phyloP scores from a whole-genome alignment of 23 red algal genomes.

The Agarophyton chilense region DNA sequence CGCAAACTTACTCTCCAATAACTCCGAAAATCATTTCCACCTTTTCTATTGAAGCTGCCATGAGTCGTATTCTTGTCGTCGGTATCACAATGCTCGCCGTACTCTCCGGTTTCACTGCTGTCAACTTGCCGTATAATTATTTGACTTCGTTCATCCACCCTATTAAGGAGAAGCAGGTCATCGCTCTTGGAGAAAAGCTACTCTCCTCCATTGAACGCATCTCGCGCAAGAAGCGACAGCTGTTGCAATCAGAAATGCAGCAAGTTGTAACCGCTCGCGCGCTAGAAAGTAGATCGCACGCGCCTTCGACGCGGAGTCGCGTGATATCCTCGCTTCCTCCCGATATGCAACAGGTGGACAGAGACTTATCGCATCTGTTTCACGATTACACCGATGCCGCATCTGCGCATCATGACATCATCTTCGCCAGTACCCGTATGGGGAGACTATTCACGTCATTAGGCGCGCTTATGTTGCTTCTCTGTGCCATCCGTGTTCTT shows the following conservation, averaged over 20 bases:
- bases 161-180: constrained; percentile 57
- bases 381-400: constrained; percentile 67
- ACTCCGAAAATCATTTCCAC: constrained; percentile 7
- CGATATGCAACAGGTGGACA: constrained; percentile 34
- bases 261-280: background rate
- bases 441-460: constrained; percentile 58
- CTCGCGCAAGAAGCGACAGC: constrained; percentile 16
- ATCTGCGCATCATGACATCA: constrained; percentile 39
- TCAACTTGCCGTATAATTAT: constrained; percentile 71
- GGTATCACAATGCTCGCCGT: constrained; percentile 84
- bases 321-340: constrained; percentile 43
- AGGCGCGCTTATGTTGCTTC: constrained; percentile 57
- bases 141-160: constrained; percentile 66
- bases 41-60: constrained; percentile 55
- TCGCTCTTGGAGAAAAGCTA: constrained; percentile 56
- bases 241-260: constrained; percentile 28
- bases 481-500: constrained; percentile 53
- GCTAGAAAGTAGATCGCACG: background rate
- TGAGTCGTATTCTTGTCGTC: constrained; percentile 74
- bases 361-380: constrained; percentile 20
- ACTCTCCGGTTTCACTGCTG: constrained; percentile 76
- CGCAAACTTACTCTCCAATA: constrained; percentile 20
- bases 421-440: constrained; percentile 50
- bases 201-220: constrained; percentile 36
- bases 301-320: background rate